Evolutionary conservation across 306 rosid genomes (phyloP).

Genomic region (Malus sieversii): DNA sequence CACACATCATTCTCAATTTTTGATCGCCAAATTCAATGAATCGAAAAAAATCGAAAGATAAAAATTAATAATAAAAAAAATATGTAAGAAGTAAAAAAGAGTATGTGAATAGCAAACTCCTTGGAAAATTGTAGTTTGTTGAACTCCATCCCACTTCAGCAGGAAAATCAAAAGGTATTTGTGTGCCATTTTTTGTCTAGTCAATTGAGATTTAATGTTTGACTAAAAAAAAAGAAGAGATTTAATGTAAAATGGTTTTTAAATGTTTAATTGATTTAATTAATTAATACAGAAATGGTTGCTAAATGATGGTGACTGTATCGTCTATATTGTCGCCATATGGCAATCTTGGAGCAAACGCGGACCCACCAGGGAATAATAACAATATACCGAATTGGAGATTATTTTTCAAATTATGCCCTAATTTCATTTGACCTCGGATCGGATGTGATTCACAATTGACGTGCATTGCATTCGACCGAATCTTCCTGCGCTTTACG

Average conservation of each 20-base stretch:
- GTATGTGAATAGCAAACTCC: too few relatives aligned
- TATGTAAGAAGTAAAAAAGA: too few relatives aligned
- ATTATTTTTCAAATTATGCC: background rate
- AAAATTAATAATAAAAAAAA: too few relatives aligned
- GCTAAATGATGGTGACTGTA: conserved; percentile 3
- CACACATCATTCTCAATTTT: too few relatives aligned
- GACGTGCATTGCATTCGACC: background rate
- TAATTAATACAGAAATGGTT: background rate
- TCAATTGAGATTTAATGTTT: too few relatives aligned
- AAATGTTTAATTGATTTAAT: background rate
- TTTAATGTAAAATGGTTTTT: too few relatives aligned
- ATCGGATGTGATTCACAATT: background rate
- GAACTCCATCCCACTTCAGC: too few relatives aligned
- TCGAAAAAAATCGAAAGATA: too few relatives aligned
- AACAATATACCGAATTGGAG: background rate
- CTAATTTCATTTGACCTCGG: background rate
- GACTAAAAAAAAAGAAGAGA: too few relatives aligned
- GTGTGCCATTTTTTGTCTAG: background rate
- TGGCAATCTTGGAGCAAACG: background rate
- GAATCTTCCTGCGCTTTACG: too few relatives aligned
- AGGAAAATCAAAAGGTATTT: background rate
- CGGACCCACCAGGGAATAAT: background rate
- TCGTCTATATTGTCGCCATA: background rate
- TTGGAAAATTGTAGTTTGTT: too few relatives aligned
- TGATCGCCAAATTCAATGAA: fast-evolving